Evolutionary conservation across 768 basidiomycete species (phyloP), one percentile per base, ranked within the genome.

Genomic region (Lentinula raphanica): DNA sequence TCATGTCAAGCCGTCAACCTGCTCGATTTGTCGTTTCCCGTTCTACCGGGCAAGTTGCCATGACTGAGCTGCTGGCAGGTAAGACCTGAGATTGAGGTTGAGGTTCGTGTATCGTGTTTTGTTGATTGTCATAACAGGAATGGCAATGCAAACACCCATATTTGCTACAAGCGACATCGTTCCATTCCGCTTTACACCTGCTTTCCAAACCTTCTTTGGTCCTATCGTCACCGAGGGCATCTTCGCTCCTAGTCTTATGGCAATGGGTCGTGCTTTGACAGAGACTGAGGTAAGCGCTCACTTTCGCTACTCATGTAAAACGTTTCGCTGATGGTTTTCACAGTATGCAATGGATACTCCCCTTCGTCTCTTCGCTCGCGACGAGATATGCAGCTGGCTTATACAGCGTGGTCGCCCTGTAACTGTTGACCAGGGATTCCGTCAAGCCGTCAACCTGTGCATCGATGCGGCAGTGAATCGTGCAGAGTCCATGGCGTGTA

Each of bases 151-250:
- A 56, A 71, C 77, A 58, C 87, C 79, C 68, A 71, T 90, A 42
- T 90, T 93, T 67, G 81, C 82, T 13, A 89, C 90, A 17, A 85
- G 77, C 63, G 97, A 99, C 64, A 79, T 86, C 2, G 94, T 98
- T 4, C 97, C 97, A 0, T 99, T 99, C 89, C 88, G 97, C 36
- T 84, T 96, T 62, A 98, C 97, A 3, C 94, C 94, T 3, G 98
- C 97, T 71, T 84, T 99, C 76, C 97, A 99, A 72, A 80, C 83
- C 61, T 95, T 99, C 76, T 73, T 98, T 36, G 93, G 92, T 1
- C 88, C 90, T 1, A 82, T 92, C 55, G 88, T 91, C 40, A 90
- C 87, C 1, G 97, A 99, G 69, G 97, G 96, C 7, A 73, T 97
- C 36, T 75, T 99, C 40, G 86, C 92, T 0, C 82, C 90, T 7